A percentile compares a stretch with the other conserved stretches of the same genome.
Evolutionary conservation across 805 yeast genomes (phyloP).

Genomic region (Sugiyamaella smithiae): DNA sequence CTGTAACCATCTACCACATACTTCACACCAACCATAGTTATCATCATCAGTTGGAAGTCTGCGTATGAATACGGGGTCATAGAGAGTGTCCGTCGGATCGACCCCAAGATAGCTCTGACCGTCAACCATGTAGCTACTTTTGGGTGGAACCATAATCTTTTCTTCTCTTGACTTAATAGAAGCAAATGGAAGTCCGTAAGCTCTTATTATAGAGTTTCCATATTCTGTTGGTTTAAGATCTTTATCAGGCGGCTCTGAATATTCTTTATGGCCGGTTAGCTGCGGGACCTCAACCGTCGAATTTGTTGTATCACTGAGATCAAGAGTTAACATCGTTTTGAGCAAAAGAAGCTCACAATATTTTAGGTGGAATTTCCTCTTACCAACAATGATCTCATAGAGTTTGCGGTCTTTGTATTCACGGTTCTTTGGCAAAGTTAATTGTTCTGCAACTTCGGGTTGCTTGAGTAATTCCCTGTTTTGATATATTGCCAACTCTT

Average conservation of each 20-base stretch:
- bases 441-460: background rate
- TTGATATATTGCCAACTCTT: slow-evolving; percentile 4
- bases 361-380: background rate
- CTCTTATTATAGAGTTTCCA: background rate
- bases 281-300: too few species aligned
- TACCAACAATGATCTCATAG: slow-evolving; percentile 5
- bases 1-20: slow-evolving; percentile 22
- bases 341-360: slow-evolving; percentile 4
- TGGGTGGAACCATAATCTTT: slow-evolving; percentile 8
- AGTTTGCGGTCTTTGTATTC: background rate
- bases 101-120: slow-evolving; percentile 21
- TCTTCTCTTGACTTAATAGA: slow-evolving; percentile 13
- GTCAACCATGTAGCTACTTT: slow-evolving; percentile 11
- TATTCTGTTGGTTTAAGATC: background rate
- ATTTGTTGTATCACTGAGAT: background rate
- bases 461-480: background rate
- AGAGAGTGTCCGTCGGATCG: slow-evolving; percentile 18
- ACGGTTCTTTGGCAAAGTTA: background rate
- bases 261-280: slow-evolving; percentile 2
- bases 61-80: slow-evolving; percentile 22
- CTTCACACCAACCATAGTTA: slow-evolving; percentile 24
- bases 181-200: slow-evolving; percentile 20
- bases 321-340: slow-evolving; percentile 5
- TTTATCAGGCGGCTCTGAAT: background rate
- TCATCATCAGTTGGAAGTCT: slow-evolving; percentile 20